Evolutionary conservation across 495 filamentous ascomycete species (phyloP).

Genomic region (Daldinia decipiens): DNA sequence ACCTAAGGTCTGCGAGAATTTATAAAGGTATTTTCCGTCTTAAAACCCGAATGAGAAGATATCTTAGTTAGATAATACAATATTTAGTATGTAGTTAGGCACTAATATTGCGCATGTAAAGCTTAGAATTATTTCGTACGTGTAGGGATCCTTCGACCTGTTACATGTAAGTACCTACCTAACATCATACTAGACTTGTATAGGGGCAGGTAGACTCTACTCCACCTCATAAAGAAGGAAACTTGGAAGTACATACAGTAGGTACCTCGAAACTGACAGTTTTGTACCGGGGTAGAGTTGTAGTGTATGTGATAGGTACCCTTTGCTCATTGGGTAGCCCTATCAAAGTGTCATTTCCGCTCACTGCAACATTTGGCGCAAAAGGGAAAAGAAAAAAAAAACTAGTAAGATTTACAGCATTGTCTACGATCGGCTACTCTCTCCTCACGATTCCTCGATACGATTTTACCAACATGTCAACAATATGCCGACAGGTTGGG

Average conservation of each 20-base stretch:
- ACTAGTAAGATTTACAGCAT: slow-evolving; percentile 15
- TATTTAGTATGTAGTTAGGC: no score
- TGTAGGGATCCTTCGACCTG: neutral
- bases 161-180: no score
- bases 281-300: neutral
- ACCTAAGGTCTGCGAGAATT: no score
- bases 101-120: neutral
- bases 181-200: neutral
- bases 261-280: neutral
- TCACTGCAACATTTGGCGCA: slow-evolving; percentile 14
- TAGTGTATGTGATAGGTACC: slow-evolving; percentile 10
- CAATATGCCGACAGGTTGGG: slow-evolving; percentile 32
- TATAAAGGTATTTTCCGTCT: no score
- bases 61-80: no score
- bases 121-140: neutral
- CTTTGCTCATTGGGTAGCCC: slow-evolving; percentile 33
- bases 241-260: neutral
- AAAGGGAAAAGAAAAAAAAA: neutral
- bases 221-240: neutral
- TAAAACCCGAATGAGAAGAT: no score
- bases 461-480: slow-evolving; percentile 13
- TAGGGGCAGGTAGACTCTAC: neutral
- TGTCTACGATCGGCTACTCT: slow-evolving; percentile 11
- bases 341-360: slow-evolving; percentile 30
- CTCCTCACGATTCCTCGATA: neutral